These are phyloP conservation scores for Noccaea caerulescens DNA, from an alignment of 345 rosid genomes.

Conservation along the genomic window DNA sequence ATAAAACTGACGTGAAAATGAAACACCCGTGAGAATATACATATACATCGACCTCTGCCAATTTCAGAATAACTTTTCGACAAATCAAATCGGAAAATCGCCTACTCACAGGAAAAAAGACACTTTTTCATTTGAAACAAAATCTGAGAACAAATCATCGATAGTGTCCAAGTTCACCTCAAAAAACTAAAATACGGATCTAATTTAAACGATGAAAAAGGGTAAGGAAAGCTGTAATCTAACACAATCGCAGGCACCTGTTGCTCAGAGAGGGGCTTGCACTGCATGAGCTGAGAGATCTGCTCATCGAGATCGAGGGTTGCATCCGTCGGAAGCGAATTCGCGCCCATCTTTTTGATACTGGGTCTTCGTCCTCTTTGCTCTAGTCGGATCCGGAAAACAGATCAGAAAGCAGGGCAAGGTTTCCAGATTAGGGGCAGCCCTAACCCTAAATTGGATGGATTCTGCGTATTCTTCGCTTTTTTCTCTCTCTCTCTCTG, in stretches of 20 bases:
- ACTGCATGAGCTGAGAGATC: constrained; percentile 91
- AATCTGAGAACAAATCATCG: constrained; percentile 35
- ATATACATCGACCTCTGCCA: constrained; percentile 16
- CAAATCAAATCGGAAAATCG: constrained; percentile 11
- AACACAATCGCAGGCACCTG: constrained; percentile 51
- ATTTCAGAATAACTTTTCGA: constrained; percentile 9
- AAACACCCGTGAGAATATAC: constrained; percentile 14
- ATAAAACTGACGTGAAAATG: constrained; percentile 17
- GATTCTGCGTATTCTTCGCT: constrained; percentile 43
- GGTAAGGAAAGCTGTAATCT: background rate
- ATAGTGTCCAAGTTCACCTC: background rate
- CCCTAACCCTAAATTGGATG: constrained; percentile 61
- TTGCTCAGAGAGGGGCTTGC: constrained; percentile 86
- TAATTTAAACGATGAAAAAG: background rate
- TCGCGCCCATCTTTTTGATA: constrained; percentile 62
- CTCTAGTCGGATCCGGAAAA: constrained; percentile 22
- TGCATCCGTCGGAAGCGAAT: constrained; percentile 64
- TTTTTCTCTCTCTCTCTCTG: constrained; percentile 35
- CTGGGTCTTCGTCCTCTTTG: constrained; percentile 16
- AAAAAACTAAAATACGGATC: constrained; percentile 8
- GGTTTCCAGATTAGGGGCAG: constrained; percentile 56
- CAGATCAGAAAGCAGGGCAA: constrained; percentile 36
- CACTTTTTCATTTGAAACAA: background rate
- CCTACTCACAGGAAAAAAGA: background rate
- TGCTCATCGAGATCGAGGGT: constrained; percentile 74